Evolutionary conservation across 2,329 filamentous ascomycete genomes (phyloP), one percentile per base, ranked within the genome.

Genomic region (Calcarisporium arbuscula): DNA sequence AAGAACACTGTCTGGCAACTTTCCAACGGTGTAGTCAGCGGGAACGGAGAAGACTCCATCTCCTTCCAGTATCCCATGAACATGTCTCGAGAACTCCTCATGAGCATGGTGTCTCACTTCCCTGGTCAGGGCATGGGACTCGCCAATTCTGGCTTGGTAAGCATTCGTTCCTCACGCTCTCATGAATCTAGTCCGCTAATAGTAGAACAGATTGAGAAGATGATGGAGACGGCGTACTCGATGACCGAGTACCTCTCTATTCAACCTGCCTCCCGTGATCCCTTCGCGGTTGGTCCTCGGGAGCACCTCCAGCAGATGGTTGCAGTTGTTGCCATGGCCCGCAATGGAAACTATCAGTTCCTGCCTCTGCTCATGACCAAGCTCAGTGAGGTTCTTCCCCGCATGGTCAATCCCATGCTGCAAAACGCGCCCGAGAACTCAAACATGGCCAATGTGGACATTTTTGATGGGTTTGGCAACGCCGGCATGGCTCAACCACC

Each of bases 361-460:
- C 65, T 90, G 11, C 85, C 85, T 4, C 68, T 94, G 1, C 69
- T 94, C 2, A 61, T 92, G 36, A 74, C 73, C 54, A 92, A 90
- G 61, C 73, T 90, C 25, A 72, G 80, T 41, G 82, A 90, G 27
- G 70, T 82, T 4, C 62, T 89, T 4, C 82, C 82, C 7, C 68
- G 68, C 11, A 62, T 81, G 12, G 66, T 69, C 38, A 77, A 72
- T 44, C 77, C 77, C 2, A 71, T 76, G 63, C 66, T 81, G 11
- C 70, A 73, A 41, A 71, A 71, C 14, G 64, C 72, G 0, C 77
- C 77, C 0, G 76, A 80, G 32, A 72, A 64, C 26, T 47, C 64
- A 42, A 60, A 62, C 40, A 61, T 81, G 26, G 57, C 67, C 49
- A 66, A 64, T 38, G 65, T 80, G 8, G 77, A 82, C 36, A 74